Percentiles rank a stretch among this genome's conserved stretches.
These are phyloP conservation scores for Sequoia sempervirens DNA, from an alignment of 75 land plant genomes.

Conservation along the genomic window DNA sequence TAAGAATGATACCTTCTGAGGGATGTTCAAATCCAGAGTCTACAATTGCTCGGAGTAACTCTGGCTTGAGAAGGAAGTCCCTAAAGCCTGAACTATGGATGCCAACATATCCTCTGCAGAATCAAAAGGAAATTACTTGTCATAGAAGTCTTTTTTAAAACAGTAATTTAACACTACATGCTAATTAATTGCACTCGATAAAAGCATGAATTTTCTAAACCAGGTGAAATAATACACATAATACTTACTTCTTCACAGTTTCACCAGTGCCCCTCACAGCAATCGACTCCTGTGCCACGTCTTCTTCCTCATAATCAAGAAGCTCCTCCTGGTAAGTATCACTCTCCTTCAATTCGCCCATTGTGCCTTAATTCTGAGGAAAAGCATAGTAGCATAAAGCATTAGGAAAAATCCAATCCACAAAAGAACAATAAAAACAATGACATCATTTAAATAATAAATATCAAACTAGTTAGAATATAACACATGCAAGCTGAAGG, in stretches of 20 bases:
- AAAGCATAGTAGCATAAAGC: neutral
- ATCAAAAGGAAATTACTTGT: constrained; percentile 4
- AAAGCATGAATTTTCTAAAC: neutral
- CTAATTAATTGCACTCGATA: neutral
- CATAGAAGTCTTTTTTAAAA: neutral
- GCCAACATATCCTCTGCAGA: constrained; percentile 92
- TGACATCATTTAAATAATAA: too few relatives aligned
- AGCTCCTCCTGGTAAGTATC: constrained; percentile 97
- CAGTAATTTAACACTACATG: neutral
- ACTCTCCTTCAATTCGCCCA: constrained; percentile 83
- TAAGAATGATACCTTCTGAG: constrained; percentile 69
- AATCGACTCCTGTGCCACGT: constrained; percentile 74
- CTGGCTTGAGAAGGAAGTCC: constrained; percentile 96
- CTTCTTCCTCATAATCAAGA: constrained; percentile 97
- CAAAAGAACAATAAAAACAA: too few relatives aligned
- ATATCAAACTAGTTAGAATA: too few relatives aligned
- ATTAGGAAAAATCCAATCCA: neutral
- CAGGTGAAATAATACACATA: neutral
- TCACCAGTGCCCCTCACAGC: constrained; percentile 76
- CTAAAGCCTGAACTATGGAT: constrained; percentile 99
- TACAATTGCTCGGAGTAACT: constrained; percentile 92
- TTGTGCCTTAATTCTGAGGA: constrained; percentile 7
- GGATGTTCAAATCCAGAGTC: constrained; percentile 99
- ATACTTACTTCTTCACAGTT: constrained; percentile 80
- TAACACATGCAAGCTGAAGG: too few relatives aligned